phyloP scores from a whole-genome alignment of 176 grass and related monocot species.

The sorghum (Sorghum bicolor) region Sorghum_bicolor_NCBIv3 NC_012877.2:48457501-48458000 shows the following conservation, averaged over 20 bases:
- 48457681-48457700: constrained; percentile 82
- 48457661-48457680: constrained; percentile 89
- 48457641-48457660: constrained; percentile 75
- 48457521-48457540: neutral
- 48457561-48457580: too few species aligned
- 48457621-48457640: constrained; percentile 65
- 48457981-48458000: neutral
- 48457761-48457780: constrained; percentile 68
- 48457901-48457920: neutral
- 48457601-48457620: constrained; percentile 80
- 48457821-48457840: constrained; percentile 75
- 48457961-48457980: neutral
- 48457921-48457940: neutral
- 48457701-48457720: constrained; percentile 87
- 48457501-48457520: neutral
- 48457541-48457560: neutral
- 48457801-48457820: constrained; percentile 88
- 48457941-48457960: neutral
- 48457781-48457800: constrained; percentile 67
- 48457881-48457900: constrained; percentile 13
- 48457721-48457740: constrained; percentile 82
- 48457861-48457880: constrained; percentile 12
- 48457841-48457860: constrained; percentile 38
- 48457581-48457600: constrained; percentile 46
- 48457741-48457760: constrained; percentile 88